Percentiles rank a stretch among this genome's conserved stretches.
These are phyloP conservation scores for Talaromyces ruber DNA, from an alignment of 495 filamentous ascomycete species.

Conservation along the genomic window DNA sequence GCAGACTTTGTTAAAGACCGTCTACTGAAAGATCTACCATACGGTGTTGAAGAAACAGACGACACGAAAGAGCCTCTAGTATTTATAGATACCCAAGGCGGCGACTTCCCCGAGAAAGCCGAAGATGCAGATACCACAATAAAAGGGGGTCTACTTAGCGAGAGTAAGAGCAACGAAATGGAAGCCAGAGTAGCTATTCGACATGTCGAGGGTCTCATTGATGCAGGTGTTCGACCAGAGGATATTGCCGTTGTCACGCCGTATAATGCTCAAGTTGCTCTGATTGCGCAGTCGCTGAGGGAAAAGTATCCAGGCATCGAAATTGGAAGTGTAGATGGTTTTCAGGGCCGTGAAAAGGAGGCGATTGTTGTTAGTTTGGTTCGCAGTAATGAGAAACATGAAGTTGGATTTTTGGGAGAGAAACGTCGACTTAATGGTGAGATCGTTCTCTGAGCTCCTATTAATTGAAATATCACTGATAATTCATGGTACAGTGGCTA, in stretches of 20 bases:
- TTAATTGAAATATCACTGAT: not conserved
- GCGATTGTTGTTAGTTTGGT: conserved; percentile 87
- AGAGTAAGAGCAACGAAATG: conserved; percentile 90
- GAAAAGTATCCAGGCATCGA: conserved; percentile 78
- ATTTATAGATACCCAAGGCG: conserved; percentile 95
- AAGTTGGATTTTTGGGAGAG: conserved; percentile 88
- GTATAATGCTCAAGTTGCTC: conserved; percentile 86
- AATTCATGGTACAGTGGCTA: conserved; percentile 55
- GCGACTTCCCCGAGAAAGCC: conserved; percentile 65
- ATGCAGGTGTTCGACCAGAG: conserved; percentile 65
- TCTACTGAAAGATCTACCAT: conserved; percentile 69
- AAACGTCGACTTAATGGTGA: conserved; percentile 84
- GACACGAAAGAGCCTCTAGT: conserved; percentile 82
- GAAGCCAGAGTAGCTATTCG: conserved; percentile 72
- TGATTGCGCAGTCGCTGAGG: conserved; percentile 66
- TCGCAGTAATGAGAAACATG: conserved; percentile 73
- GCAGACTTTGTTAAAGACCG: conserved; percentile 66
- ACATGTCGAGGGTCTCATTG: conserved; percentile 68
- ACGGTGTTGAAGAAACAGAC: conserved; percentile 71
- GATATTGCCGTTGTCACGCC: conserved; percentile 93
- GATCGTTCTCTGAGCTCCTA: conserved; percentile 6
- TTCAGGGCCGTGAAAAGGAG: conserved; percentile 96
- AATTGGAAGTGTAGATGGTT: conserved; percentile 90
- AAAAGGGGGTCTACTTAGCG: conserved; percentile 52
- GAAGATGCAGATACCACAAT: conserved; percentile 43